These are phyloP conservation scores for Exophiala spinifera DNA, from an alignment of 2,329 filamentous ascomycete genomes.

Conservation along the genomic window DNA sequence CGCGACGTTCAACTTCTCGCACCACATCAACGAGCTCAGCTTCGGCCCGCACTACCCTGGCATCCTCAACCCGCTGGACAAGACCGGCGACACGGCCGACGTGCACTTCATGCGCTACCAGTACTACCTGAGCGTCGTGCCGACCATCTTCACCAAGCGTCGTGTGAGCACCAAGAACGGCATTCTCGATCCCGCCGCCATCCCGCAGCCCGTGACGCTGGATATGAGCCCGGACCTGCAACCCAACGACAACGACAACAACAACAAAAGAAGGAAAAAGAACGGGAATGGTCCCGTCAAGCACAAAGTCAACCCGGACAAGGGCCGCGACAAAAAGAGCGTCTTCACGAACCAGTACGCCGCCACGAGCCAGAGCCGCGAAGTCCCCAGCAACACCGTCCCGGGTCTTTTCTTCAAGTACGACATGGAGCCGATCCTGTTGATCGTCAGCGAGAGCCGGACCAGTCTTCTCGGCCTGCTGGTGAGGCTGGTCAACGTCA, in stretches of 20 bases:
- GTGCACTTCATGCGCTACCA: slow-evolving; percentile 92
- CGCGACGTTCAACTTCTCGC: slow-evolving; percentile 92
- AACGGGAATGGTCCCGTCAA: slow-evolving; percentile 24
- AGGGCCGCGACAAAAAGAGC: slow-evolving; percentile 47
- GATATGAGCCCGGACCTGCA: slow-evolving; percentile 32
- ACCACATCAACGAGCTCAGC: slow-evolving; percentile 91
- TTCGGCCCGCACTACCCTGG: slow-evolving; percentile 97
- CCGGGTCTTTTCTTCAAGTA: slow-evolving; percentile 98
- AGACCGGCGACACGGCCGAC: slow-evolving; percentile 73
- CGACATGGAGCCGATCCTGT: slow-evolving; percentile 91
- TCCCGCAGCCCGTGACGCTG: slow-evolving; percentile 35
- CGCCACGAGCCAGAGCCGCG: slow-evolving; percentile 80
- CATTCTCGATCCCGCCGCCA: slow-evolving; percentile 42
- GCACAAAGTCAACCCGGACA: slow-evolving; percentile 22
- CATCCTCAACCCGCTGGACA: slow-evolving; percentile 89
- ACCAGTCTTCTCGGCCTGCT: slow-evolving; percentile 70
- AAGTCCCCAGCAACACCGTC: slow-evolving; percentile 66
- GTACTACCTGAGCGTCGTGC: slow-evolving; percentile 94
- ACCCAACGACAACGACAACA: no score
- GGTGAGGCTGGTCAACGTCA: slow-evolving; percentile 82
- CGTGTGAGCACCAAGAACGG: slow-evolving; percentile 30
- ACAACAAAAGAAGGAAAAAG: slow-evolving; percentile 33
- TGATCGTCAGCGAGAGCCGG: slow-evolving; percentile 79
- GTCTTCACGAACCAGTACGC: slow-evolving; percentile 97
- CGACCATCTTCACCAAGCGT: slow-evolving; percentile 78